These are phyloP conservation scores for Diatrype stigma DNA, from an alignment of 2,329 filamentous ascomycete genomes.

Conservation along the genomic window DNA sequence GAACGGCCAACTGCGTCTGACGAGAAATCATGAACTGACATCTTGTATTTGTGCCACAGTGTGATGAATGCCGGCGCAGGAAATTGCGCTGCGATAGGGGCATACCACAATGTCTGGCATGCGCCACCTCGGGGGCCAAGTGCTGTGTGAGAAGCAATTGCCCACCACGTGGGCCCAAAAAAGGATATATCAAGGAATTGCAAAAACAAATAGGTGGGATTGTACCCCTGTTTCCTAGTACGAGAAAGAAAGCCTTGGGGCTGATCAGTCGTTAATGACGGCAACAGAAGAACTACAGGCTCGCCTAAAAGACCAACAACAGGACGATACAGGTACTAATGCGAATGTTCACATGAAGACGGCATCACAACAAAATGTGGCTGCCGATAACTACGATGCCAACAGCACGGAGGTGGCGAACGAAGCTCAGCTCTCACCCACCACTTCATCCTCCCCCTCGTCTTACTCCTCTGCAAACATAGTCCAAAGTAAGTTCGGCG, in stretches of 20 bases:
- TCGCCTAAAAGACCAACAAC: conserved; percentile 2
- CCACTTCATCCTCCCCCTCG: no score
- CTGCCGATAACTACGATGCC: not conserved
- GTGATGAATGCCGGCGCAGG: conserved; percentile 21
- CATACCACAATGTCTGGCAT: conserved; percentile 16
- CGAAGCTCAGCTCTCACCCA: conserved; percentile 1
- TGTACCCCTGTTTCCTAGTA: not conserved
- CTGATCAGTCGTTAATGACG: not conserved
- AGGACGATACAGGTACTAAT: no score
- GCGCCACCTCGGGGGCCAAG: conserved; percentile 14
- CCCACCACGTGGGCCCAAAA: conserved; percentile 20
- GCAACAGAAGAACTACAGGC: not conserved
- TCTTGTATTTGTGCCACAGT: no score
- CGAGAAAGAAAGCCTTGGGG: not conserved
- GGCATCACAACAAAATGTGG: not conserved
- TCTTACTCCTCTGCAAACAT: not conserved
- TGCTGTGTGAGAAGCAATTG: conserved; percentile 19
- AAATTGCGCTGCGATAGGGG: conserved; percentile 21
- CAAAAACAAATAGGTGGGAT: conserved; percentile 17
- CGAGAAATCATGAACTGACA: not conserved
- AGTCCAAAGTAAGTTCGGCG: not conserved
- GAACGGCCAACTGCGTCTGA: not conserved
- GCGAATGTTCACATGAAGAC: not conserved
- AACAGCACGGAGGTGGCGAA: not conserved
- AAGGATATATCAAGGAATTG: conserved; percentile 20